phyloP scores from a whole-genome alignment of 768 basidiomycete genomes.

The Collybiopsis luxurians region DNA sequence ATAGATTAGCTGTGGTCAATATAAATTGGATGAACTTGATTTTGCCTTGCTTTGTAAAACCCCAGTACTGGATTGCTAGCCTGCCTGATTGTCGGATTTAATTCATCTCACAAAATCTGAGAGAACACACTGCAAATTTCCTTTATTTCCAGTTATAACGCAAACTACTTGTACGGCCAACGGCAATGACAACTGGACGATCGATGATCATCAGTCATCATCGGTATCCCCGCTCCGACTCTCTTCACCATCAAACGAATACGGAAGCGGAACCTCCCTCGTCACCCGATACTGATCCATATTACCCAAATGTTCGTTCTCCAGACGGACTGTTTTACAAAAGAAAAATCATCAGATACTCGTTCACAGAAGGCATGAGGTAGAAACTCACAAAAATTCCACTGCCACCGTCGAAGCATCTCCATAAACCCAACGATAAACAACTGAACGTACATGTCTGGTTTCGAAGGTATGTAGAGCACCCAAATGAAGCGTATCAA shows the following conservation, averaged over 20 bases:
- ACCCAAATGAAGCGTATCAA: constrained; percentile 83
- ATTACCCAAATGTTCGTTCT: constrained; percentile 93
- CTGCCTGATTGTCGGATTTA: too few relatives aligned
- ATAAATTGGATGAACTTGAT: too few relatives aligned
- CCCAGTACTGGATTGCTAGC: too few relatives aligned
- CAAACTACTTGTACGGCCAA: too few relatives aligned
- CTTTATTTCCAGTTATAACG: too few relatives aligned
- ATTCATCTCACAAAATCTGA: too few relatives aligned
- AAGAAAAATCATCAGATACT: background rate
- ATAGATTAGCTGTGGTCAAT: too few relatives aligned
- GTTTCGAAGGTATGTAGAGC: constrained; percentile 59
- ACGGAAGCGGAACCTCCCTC: constrained; percentile 82
- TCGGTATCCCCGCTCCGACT: constrained; percentile 36
- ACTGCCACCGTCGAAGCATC: constrained; percentile 77
- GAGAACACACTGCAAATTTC: too few relatives aligned
- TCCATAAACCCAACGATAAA: constrained; percentile 75
- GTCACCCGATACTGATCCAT: constrained; percentile 90
- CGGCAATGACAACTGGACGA: constrained; percentile 16
- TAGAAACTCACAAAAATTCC: constrained; percentile 80
- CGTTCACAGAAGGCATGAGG: too few relatives aligned
- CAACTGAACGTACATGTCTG: constrained; percentile 49
- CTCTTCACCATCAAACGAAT: constrained; percentile 51
- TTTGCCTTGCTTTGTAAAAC: too few relatives aligned
- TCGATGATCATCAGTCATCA: constrained; percentile 33
- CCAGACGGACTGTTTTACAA: constrained; percentile 59